phyloP scores from a whole-genome alignment of 1,284 basidiomycete genomes.

The Ustilago loliicola region DNA sequence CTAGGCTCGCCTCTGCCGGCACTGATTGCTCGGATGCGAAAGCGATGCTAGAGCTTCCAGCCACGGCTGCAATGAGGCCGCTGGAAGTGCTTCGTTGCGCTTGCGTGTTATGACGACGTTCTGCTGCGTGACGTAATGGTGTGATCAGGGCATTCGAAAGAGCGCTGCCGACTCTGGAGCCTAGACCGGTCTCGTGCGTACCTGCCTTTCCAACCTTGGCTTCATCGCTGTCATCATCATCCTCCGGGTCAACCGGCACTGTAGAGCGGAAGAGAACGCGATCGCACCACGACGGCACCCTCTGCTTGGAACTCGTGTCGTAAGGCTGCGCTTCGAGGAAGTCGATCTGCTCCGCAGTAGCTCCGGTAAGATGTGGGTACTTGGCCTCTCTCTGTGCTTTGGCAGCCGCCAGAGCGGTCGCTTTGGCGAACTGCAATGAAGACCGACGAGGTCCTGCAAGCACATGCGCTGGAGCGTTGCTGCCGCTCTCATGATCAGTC shows the following conservation, averaged over 20 bases:
- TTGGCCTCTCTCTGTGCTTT: slow-evolving; percentile 42
- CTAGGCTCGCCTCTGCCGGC: slow-evolving; percentile 16
- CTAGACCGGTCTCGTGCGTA: slow-evolving; percentile 21
- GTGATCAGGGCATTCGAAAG: slow-evolving; percentile 42
- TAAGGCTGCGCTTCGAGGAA: slow-evolving; percentile 71
- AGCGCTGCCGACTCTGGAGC: slow-evolving; percentile 43
- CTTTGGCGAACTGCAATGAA: slow-evolving; percentile 22
- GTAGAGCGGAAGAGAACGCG: slow-evolving; percentile 67
- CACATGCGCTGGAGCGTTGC: slow-evolving; percentile 1
- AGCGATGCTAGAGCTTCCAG: slow-evolving; percentile 31
- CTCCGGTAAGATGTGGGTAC: slow-evolving; percentile 45
- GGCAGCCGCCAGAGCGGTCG: slow-evolving; percentile 24
- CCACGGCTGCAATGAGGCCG: slow-evolving; percentile 32
- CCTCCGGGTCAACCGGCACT: slow-evolving; percentile 39
- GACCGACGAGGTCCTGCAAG: slow-evolving; percentile 27
- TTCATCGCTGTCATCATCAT: slow-evolving; percentile 21
- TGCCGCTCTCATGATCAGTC: slow-evolving; percentile 19
- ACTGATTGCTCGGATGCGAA: slow-evolving; percentile 23
- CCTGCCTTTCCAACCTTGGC: not conserved
- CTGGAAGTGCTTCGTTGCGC: slow-evolving; percentile 30
- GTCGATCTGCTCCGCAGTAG: slow-evolving; percentile 49
- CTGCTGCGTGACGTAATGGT: slow-evolving; percentile 42
- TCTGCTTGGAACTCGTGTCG: slow-evolving; percentile 73
- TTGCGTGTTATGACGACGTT: slow-evolving; percentile 35
- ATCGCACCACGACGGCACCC: slow-evolving; percentile 73